Evolutionary conservation across 805 yeast genomes (phyloP).

Genomic region (Priceomyces carsonii): DNA sequence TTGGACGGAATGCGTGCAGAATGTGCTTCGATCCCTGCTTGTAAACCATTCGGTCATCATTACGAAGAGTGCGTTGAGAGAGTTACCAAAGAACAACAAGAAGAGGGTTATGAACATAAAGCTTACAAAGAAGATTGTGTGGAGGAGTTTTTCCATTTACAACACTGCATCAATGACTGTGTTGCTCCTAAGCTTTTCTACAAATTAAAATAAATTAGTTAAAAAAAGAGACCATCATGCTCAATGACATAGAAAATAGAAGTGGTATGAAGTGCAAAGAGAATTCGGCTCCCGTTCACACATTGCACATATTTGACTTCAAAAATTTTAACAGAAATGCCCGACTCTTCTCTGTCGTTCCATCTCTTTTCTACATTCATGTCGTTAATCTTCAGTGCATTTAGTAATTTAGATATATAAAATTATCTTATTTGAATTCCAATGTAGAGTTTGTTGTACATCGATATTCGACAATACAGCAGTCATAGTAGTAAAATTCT

Average conservation of each 20-base stretch:
- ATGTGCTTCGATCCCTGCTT: conserved; percentile 65
- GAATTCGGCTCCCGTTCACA: too few species aligned
- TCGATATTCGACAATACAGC: too few species aligned
- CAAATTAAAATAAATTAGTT: conserved; percentile 65
- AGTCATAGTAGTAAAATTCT: too few species aligned
- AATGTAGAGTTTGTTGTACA: too few species aligned
- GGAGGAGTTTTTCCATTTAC: conserved; percentile 96
- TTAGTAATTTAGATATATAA: conserved; percentile 10
- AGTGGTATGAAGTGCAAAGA: too few species aligned
- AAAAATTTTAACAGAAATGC: not conserved
- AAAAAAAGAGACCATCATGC: conserved; percentile 2
- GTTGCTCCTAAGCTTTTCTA: conserved; percentile 87
- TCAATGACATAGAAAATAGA: conserved; percentile 5
- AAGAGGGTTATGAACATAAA: conserved; percentile 76
- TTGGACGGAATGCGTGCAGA: conserved; percentile 46
- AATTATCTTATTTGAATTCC: not conserved
- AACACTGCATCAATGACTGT: conserved; percentile 90
- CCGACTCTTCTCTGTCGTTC: conserved; percentile 2
- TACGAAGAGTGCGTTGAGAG: conserved; percentile 94
- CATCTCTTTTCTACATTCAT: conserved; percentile 2
- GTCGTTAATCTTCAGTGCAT: conserved; percentile 9
- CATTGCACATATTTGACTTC: too few species aligned
- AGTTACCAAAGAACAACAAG: conserved; percentile 85
- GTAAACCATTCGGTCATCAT: conserved; percentile 80
- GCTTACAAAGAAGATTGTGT: conserved; percentile 95